Conservation (phyloP, 225 moss, liverwort and hornwort species). For the Marchantia paleacea region DNA sequence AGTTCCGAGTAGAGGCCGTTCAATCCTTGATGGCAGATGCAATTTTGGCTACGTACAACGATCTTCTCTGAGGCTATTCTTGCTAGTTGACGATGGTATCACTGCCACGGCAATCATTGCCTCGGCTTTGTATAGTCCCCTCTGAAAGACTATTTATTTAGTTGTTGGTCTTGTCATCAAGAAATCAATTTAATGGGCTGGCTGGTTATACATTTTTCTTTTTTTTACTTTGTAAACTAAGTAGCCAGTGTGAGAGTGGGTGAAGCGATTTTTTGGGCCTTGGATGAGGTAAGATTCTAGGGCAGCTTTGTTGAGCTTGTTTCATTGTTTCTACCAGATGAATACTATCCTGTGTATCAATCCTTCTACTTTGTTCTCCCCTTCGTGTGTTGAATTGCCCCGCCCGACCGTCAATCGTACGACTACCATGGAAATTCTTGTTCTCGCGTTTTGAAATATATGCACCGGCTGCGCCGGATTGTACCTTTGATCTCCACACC, state of each 20-base stretch:
- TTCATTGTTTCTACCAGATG: not conserved
- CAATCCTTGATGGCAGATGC: conserved; percentile 24
- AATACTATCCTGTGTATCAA: not conserved
- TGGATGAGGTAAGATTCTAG: conserved; percentile 34
- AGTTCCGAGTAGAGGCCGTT: conserved; percentile 9
- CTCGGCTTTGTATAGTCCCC: conserved; percentile 14
- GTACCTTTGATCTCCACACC: no score
- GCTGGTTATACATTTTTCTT: conserved; percentile 16
- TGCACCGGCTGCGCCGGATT: not conserved
- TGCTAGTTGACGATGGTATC: conserved; percentile 20
- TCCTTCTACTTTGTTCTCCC: not conserved
- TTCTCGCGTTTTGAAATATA: not conserved
- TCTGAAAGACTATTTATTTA: conserved; percentile 12
- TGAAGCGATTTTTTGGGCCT: conserved; percentile 26
- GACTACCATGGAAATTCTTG: not conserved
- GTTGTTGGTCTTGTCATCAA: conserved; percentile 22
- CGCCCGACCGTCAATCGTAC: no score
- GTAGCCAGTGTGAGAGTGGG: conserved; percentile 20
- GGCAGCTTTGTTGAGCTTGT: conserved; percentile 24
- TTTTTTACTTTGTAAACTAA: conserved; percentile 16
- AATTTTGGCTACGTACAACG: conserved; percentile 20
- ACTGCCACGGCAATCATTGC: conserved; percentile 10
- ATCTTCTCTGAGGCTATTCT: conserved; percentile 1
- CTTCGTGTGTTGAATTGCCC: no score
- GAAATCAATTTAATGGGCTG: conserved; percentile 23